These are phyloP conservation scores for Thelephora ganbajun DNA, from an alignment of 768 basidiomycete genomes.

Conservation along the genomic window DNA sequence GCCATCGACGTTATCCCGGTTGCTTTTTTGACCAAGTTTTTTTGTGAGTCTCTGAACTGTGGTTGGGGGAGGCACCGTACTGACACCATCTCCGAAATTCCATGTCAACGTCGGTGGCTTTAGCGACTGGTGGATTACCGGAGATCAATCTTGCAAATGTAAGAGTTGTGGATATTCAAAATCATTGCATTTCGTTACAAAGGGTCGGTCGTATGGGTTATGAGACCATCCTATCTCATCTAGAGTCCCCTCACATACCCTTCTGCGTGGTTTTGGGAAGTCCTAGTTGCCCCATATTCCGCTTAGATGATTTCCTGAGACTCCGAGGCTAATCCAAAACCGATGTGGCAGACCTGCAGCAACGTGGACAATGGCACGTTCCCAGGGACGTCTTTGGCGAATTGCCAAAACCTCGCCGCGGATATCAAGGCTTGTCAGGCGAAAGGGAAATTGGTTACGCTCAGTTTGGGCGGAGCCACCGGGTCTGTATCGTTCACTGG, in stretches of 20 bases:
- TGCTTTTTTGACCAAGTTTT: constrained; percentile 57
- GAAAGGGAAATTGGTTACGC: constrained; percentile 31
- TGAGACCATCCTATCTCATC: too few species aligned
- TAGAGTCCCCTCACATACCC: too few species aligned
- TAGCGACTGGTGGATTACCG: constrained; percentile 36
- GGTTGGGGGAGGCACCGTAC: too few species aligned
- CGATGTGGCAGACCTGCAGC: constrained; percentile 25
- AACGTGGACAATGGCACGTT: constrained; percentile 24
- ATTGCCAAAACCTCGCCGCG: constrained; percentile 25
- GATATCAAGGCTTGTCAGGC: constrained; percentile 31
- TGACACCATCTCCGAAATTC: too few species aligned
- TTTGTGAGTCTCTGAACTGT: constrained; percentile 19
- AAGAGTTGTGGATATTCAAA: not conserved
- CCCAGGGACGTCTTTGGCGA: constrained; percentile 25
- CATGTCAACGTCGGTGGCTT: too few species aligned
- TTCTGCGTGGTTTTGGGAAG: too few species aligned
- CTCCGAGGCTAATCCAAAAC: too few species aligned
- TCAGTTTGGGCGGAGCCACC: constrained; percentile 30
- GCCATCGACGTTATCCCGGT: constrained; percentile 56
- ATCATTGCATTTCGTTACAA: too few species aligned
- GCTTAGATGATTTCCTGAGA: too few species aligned
- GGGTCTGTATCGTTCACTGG: constrained; percentile 25
- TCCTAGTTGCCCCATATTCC: too few species aligned
- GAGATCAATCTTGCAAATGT: constrained; percentile 57
- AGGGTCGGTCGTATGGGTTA: too few species aligned